Base-by-base conservation (phyloP, 164 flowering plant genomes). In the Vitis cinerea region DNA sequence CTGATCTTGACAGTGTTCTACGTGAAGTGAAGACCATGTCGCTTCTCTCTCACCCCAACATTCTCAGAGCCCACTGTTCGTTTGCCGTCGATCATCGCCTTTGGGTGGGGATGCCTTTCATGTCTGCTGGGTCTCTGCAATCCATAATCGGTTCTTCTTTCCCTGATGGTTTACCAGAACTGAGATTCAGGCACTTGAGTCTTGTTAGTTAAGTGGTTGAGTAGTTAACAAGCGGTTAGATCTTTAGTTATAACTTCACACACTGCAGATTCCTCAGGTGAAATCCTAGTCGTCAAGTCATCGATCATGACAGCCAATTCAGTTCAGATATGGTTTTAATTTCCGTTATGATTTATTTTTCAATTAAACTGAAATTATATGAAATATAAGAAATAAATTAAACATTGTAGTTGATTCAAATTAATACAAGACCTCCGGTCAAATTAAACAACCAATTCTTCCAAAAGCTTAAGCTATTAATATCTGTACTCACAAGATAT, bases 61-160 rank as follows among this genome's bases (percentile, higher is more conserved):
- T 93, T 72, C 94, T 93, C 59, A 75, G 60, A 23, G 88, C 91
- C 27, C 91, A 86, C 65, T 89, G 96, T 69, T 88, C 87, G 51
- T 94, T 91, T 84, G 85, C 86, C 4, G 97, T 88, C 1, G 84
- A 76, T 15, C 86, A 80, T 19, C 81, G 77, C 16, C 94, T 91
- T 27, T 94, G 97, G 96, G 94, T 91, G 0, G 94, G 91, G 5
- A 91, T 90, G 98, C 98, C 98, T 1, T 94, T 90, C 83, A 86
- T 91, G 97, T 80, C 93, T 2, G 81, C 81, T 4, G 98, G 98
- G 0, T 94, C 98, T 11, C 74, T 91, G 1, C 93, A 88, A 37
- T 91, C 96, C 59, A 87, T 90, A 10, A 83, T 93, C 27, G 50
- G 90, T 0, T 82, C 90, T 23, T 66, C 86, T 2, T 91, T 82